Conservation (phyloP, 2,329 filamentous ascomycete genomes). For the Ilyonectria sp. region DNA sequence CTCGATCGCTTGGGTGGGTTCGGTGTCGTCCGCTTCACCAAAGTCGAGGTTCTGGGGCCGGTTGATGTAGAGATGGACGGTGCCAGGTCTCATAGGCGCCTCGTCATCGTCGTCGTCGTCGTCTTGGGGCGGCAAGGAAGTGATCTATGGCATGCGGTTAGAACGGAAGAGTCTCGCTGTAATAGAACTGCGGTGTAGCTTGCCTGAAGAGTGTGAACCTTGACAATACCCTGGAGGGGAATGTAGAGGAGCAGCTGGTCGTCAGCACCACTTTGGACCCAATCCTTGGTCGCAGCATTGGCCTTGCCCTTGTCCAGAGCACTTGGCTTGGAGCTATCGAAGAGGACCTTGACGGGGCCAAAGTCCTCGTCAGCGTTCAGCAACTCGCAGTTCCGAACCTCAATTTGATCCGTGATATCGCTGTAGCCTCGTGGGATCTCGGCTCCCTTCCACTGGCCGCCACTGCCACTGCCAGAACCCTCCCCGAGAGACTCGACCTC, state of each 20-base stretch:
- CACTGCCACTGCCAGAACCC: conserved; percentile 56
- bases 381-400: conserved; percentile 85
- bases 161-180: conserved; percentile 6
- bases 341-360: conserved; percentile 80
- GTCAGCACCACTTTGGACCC: conserved; percentile 96
- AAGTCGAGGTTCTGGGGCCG: conserved; percentile 92
- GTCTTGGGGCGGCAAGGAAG: conserved; percentile 80
- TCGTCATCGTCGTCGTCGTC: conserved; percentile 84
- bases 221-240: conserved; percentile 89
- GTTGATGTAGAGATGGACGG: conserved; percentile 90
- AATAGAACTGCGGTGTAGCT: conserved; percentile 31
- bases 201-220: conserved; percentile 87
- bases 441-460: conserved; percentile 79
- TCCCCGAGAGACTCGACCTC: conserved; percentile 74
- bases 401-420: conserved; percentile 87
- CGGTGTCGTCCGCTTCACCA: conserved; percentile 90
- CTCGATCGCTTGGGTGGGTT: conserved; percentile 84
- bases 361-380: conserved; percentile 87
- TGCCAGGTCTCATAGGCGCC: conserved; percentile 83
- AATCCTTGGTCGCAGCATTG: conserved; percentile 73
- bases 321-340: conserved; percentile 78
- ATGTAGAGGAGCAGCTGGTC: conserved; percentile 95
- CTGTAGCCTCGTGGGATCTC: conserved; percentile 83
- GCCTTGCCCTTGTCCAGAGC: conserved; percentile 71
- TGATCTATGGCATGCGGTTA: conserved; percentile 74